Conservation (phyloP, 2,329 filamentous ascomycete genomes). For the Fusarium sp. region DNA sequence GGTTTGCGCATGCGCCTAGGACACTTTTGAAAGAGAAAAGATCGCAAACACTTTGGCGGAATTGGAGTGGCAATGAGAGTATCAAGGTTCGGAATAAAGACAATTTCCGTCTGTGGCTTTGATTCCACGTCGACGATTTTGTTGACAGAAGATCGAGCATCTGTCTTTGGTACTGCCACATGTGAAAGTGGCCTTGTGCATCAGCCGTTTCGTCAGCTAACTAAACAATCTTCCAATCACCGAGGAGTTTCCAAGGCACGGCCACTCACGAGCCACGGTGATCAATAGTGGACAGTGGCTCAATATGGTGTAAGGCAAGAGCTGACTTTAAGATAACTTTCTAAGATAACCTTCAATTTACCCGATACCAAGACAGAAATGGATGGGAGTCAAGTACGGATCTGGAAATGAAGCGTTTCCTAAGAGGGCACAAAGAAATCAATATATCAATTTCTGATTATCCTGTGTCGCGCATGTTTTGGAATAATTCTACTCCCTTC, state of each 20-base stretch:
- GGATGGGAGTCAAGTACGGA: not conserved
- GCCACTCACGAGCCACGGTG: constrained; percentile 34
- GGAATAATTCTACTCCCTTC: not conserved
- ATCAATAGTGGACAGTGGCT: constrained; percentile 11
- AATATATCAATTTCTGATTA: not conserved
- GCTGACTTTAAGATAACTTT: not conserved
- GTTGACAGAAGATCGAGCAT: constrained; percentile 37
- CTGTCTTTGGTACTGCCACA: constrained; percentile 41
- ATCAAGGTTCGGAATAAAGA: constrained; percentile 10
- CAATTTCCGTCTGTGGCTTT: constrained; percentile 32
- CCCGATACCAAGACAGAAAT: not conserved
- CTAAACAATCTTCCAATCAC: constrained; percentile 27
- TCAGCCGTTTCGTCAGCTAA: constrained; percentile 46
- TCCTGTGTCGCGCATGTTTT: constrained; percentile 1
- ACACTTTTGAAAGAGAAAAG: constrained; percentile 3
- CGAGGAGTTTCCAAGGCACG: constrained; percentile 20
- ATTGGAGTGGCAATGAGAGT: not conserved
- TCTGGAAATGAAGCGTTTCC: not conserved
- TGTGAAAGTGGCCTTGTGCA: constrained; percentile 48
- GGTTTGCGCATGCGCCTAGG: constrained; percentile 38
- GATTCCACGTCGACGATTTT: constrained; percentile 37
- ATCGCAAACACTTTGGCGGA: not conserved
- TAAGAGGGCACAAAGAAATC: not conserved
- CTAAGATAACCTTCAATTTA: not conserved
- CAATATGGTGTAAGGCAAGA: not conserved